These are phyloP conservation scores for Yamadazyma olivae DNA, from an alignment of 805 yeast genomes.

Conservation along the genomic window DNA sequence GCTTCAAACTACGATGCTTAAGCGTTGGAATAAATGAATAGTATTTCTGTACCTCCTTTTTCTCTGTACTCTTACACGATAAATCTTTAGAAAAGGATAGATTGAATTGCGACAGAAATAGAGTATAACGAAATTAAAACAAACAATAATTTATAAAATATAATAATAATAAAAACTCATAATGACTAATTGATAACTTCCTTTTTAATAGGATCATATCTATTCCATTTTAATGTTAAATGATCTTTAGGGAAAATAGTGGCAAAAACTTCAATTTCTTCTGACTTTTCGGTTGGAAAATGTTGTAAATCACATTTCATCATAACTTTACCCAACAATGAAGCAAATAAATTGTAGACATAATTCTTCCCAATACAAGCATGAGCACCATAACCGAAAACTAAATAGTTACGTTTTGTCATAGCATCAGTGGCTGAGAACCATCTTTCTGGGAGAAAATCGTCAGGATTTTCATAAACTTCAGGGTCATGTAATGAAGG, in stretches of 20 bases:
- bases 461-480: conserved; percentile 91
- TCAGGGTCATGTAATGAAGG: conserved; percentile 98
- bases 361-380: conserved; percentile 94
- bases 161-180: too few species aligned
- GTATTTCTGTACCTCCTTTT: background rate
- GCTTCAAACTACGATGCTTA: conserved; percentile 94
- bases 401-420: conserved; percentile 90
- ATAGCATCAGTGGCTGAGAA: conserved; percentile 72
- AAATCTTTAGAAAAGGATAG: too few species aligned
- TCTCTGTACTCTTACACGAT: too few species aligned
- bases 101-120: too few species aligned
- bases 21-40: conserved; percentile 1
- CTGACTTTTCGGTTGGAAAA: conserved; percentile 77
- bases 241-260: conserved; percentile 98
- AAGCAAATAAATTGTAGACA: conserved; percentile 86
- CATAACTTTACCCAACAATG: conserved; percentile 87
- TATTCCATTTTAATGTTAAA: conserved; percentile 70
- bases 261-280: conserved; percentile 93
- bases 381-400: conserved; percentile 96
- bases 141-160: too few species aligned
- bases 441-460: conserved; percentile 97
- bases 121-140: too few species aligned
- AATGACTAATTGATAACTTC: background rate
- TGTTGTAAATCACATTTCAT: conserved; percentile 80
- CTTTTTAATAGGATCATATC: conserved; percentile 50